phyloP scores from a whole-genome alignment of 1,284 basidiomycete genomes.

The Pseudozyma tsukubaensis region DNA sequence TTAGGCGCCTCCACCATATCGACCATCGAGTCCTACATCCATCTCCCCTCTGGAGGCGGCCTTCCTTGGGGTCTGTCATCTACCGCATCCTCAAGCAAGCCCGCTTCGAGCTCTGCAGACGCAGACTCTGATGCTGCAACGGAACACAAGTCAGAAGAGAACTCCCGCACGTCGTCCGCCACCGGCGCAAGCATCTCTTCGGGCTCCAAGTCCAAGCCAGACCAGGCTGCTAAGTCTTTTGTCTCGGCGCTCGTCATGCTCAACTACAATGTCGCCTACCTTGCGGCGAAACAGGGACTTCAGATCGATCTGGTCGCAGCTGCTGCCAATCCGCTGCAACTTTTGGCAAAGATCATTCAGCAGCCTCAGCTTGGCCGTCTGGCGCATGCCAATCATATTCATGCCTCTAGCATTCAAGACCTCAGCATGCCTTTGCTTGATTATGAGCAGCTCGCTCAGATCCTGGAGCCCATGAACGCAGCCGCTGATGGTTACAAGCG shows the following conservation, averaged over 20 bases:
- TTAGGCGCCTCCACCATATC: slow-evolving; percentile 56
- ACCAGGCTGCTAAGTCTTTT: slow-evolving; percentile 49
- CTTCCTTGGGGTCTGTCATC: slow-evolving; percentile 45
- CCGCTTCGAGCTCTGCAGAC: background rate
- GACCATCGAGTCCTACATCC: slow-evolving; percentile 54
- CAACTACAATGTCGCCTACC: slow-evolving; percentile 54
- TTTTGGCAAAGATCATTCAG: slow-evolving; percentile 30
- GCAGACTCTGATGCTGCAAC: slow-evolving; percentile 3
- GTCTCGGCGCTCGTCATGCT: slow-evolving; percentile 56
- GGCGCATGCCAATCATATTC: slow-evolving; percentile 38
- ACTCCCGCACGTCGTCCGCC: background rate
- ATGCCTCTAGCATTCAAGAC: slow-evolving; percentile 24
- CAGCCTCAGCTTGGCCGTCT: slow-evolving; percentile 36
- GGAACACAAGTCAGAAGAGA: slow-evolving; percentile 2
- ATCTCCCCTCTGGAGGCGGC: slow-evolving; percentile 33
- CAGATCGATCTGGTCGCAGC: slow-evolving; percentile 55
- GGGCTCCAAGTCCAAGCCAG: slow-evolving; percentile 28
- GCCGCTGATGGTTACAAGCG: slow-evolving; percentile 36
- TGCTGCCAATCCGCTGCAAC: slow-evolving; percentile 49
- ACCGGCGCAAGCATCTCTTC: background rate
- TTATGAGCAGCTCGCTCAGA: slow-evolving; percentile 48
- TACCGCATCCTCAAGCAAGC: slow-evolving; percentile 3
- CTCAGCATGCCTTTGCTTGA: slow-evolving; percentile 36
- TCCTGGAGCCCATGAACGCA: slow-evolving; percentile 41
- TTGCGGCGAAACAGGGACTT: slow-evolving; percentile 52